phyloP scores from a whole-genome alignment of 2,329 filamentous ascomycete genomes.

The Macrophomina phaseolina region DNA sequence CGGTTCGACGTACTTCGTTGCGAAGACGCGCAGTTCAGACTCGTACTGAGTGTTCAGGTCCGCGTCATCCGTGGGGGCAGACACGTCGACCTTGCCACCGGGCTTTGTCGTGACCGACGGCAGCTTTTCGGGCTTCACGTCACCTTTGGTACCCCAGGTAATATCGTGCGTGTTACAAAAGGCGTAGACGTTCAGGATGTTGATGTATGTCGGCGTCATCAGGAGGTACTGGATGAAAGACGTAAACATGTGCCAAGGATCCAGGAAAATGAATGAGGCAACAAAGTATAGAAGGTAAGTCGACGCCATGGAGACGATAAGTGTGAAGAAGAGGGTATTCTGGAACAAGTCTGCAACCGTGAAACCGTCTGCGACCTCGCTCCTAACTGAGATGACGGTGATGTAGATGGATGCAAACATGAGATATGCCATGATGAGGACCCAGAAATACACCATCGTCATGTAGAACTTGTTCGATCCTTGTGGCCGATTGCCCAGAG shows the following conservation, averaged over 20 bases:
- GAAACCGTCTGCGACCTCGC: constrained; percentile 70
- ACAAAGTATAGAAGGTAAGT: constrained; percentile 95
- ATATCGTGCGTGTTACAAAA: constrained; percentile 99
- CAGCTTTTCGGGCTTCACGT: constrained; percentile 92
- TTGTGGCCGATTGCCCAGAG: constrained; percentile 91
- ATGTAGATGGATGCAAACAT: constrained; percentile 96
- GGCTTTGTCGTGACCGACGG: constrained; percentile 89
- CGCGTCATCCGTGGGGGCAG: constrained; percentile 84
- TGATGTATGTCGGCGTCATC: constrained; percentile 94
- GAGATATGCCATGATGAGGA: constrained; percentile 90
- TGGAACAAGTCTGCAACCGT: constrained; percentile 75
- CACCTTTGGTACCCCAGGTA: constrained; percentile 97
- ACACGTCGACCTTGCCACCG: constrained; percentile 91
- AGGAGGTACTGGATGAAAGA: constrained; percentile 91
- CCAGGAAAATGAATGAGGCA: constrained; percentile 90
- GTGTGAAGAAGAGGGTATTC: constrained; percentile 88
- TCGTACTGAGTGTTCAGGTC: constrained; percentile 97
- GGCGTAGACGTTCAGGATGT: constrained; percentile 97
- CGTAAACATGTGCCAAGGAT: constrained; percentile 99
- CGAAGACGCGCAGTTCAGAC: constrained; percentile 76
- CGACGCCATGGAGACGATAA: constrained; percentile 89
- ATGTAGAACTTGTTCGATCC: constrained; percentile 94
- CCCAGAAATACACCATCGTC: constrained; percentile 99
- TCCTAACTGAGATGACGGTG: constrained; percentile 82
- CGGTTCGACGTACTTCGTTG: constrained; percentile 74